Conservation (phyloP, 768 basidiomycete genomes). For the Rickenella mellea region DNA sequence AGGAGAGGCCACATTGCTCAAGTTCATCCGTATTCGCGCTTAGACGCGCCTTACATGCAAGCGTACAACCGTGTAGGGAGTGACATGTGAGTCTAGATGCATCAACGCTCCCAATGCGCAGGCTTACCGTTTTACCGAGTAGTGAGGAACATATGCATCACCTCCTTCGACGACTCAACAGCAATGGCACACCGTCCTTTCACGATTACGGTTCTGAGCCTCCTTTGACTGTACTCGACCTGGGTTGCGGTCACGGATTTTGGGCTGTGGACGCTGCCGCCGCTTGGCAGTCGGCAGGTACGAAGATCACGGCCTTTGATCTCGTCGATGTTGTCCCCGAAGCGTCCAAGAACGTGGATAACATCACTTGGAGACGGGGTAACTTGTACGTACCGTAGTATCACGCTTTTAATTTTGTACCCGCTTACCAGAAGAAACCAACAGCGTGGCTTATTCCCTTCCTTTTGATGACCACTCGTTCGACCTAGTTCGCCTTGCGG, state of each 20-base stretch:
- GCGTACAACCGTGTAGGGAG: slow-evolving; percentile 47
- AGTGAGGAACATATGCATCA: slow-evolving; percentile 51
- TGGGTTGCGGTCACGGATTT: slow-evolving; percentile 66
- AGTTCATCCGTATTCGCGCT: slow-evolving; percentile 41
- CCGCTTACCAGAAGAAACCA: slow-evolving; percentile 2
- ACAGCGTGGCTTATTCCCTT: slow-evolving; percentile 42
- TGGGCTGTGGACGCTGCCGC: slow-evolving; percentile 59
- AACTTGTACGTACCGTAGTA: slow-evolving; percentile 49
- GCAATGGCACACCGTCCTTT: slow-evolving; percentile 50
- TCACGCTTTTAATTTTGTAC: neutral
- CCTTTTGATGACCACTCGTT: slow-evolving; percentile 58
- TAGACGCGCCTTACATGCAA: slow-evolving; percentile 55
- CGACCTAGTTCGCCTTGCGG: slow-evolving; percentile 67
- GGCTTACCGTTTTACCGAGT: neutral
- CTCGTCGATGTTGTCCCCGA: slow-evolving; percentile 30
- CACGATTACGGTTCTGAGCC: slow-evolving; percentile 34
- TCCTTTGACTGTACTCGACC: slow-evolving; percentile 52
- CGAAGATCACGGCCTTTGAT: slow-evolving; percentile 58
- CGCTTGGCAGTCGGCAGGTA: slow-evolving; percentile 42
- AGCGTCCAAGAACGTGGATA: slow-evolving; percentile 18
- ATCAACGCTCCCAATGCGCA: slow-evolving; percentile 7
- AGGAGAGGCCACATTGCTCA: neutral
- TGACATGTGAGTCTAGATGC: slow-evolving; percentile 40
- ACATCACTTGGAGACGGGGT: slow-evolving; percentile 44
- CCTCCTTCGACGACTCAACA: slow-evolving; percentile 47